These are phyloP conservation scores for Bacidia gigantensis DNA, from an alignment of 495 filamentous ascomycete species.

Conservation along the genomic window DNA sequence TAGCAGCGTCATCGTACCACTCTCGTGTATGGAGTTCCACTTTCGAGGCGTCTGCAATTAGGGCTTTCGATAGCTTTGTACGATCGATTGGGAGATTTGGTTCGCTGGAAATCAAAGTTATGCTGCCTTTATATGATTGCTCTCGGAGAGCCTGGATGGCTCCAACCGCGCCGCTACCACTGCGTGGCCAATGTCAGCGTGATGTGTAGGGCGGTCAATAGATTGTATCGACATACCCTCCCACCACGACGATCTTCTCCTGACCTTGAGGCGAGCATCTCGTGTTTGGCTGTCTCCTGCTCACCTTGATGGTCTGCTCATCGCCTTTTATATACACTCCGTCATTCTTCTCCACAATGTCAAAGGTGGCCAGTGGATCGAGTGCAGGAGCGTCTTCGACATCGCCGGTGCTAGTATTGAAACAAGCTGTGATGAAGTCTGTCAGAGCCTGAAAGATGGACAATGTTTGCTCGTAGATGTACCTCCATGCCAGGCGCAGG, in stretches of 20 bases:
- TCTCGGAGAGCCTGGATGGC: conserved; percentile 68
- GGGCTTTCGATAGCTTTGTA: conserved; percentile 88
- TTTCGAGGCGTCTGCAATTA: conserved; percentile 71
- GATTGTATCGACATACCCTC: conserved; percentile 42
- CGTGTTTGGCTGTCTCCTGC: conserved; percentile 54
- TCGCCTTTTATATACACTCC: conserved; percentile 75
- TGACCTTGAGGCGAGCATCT: conserved; percentile 50
- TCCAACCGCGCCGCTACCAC: conserved; percentile 70
- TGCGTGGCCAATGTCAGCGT: conserved; percentile 11
- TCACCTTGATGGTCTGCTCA: conserved; percentile 64
- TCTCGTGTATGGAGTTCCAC: conserved; percentile 56
- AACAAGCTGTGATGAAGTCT: conserved; percentile 49
- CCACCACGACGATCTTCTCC: conserved; percentile 73
- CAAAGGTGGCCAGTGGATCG: conserved; percentile 68
- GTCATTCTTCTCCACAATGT: conserved; percentile 62
- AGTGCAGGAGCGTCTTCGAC: conserved; percentile 89
- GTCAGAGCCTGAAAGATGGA: background rate
- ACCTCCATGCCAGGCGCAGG: conserved; percentile 95
- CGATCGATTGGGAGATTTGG: conserved; percentile 79
- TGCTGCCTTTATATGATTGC: conserved; percentile 62
- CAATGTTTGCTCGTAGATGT: conserved; percentile 14
- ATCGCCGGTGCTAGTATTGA: conserved; percentile 76
- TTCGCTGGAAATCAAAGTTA: conserved; percentile 78
- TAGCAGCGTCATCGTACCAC: conserved; percentile 63
- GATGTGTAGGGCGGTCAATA: background rate